Conservation (phyloP, 2,329 filamentous ascomycete species). For the Metarhizium humberi region DNA sequence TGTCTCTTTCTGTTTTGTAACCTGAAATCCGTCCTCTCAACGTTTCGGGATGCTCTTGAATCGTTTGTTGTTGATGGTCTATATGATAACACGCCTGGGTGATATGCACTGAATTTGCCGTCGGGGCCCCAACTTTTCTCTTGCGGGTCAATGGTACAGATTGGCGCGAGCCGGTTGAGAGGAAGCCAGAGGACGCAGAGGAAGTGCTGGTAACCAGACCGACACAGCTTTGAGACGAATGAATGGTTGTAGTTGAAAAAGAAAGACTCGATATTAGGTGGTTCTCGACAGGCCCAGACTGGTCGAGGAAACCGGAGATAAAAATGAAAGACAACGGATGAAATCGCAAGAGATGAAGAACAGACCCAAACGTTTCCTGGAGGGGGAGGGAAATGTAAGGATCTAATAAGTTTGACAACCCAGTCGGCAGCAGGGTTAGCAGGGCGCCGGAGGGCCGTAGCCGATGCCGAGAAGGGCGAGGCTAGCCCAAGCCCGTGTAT, state of each 20-base stretch:
- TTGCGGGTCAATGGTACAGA: background rate
- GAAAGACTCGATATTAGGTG: constrained; percentile 26
- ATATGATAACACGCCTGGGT: background rate
- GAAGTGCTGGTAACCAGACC: constrained; percentile 43
- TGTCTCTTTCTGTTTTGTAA: background rate
- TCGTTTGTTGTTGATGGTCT: background rate
- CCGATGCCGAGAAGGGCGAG: constrained; percentile 9
- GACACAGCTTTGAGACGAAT: constrained; percentile 23
- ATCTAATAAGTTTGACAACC: constrained; percentile 10
- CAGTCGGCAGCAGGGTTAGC: constrained; percentile 4
- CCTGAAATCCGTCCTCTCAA: background rate
- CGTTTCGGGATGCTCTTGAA: background rate
- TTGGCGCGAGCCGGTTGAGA: background rate
- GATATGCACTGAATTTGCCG: background rate
- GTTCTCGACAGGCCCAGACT: constrained; percentile 6
- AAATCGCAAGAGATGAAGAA: constrained; percentile 7
- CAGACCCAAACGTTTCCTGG: constrained; percentile 9
- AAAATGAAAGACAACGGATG: constrained; percentile 6
- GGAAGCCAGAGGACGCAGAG: constrained; percentile 5
- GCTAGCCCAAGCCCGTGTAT: constrained; percentile 9
- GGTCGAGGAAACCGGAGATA: constrained; percentile 1
- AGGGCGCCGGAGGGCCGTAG: constrained; percentile 7
- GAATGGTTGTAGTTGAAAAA: constrained; percentile 22
- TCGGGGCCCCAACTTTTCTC: background rate
- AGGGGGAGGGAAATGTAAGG: background rate